A percentile compares a stretch with the other conserved stretches of the same genome.
These are phyloP conservation scores for Chenopodium album DNA, from an alignment of 148 eudicot species.

Conservation along the genomic window DNA sequence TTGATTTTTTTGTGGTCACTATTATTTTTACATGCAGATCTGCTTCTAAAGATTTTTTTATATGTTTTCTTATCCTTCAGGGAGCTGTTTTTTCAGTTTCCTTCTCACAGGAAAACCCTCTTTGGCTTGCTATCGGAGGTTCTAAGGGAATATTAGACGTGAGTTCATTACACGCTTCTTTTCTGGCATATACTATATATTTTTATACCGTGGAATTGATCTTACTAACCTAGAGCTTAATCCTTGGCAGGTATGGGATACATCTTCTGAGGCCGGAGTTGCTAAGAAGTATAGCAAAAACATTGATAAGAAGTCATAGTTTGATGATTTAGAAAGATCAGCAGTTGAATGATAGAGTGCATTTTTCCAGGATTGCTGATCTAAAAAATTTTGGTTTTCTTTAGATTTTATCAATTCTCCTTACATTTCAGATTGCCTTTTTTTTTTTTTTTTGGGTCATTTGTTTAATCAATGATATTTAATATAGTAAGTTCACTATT, in stretches of 20 bases:
- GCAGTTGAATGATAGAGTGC: not conserved
- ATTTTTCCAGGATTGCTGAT: not conserved
- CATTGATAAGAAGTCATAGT: slow-evolving; percentile 19
- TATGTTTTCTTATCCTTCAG: slow-evolving; percentile 33
- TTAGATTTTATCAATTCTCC: not conserved
- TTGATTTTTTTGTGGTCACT: not conserved
- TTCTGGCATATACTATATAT: not conserved
- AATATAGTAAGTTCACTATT: no score
- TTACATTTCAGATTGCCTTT: not conserved
- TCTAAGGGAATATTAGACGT: slow-evolving; percentile 85
- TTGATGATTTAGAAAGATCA: not conserved
- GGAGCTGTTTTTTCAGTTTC: slow-evolving; percentile 86
- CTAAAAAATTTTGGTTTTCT: slow-evolving; percentile 9
- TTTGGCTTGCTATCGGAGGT: slow-evolving; percentile 81
- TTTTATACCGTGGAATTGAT: not conserved
- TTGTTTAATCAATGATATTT: no score
- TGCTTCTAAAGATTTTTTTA: slow-evolving; percentile 1
- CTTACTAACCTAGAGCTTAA: not conserved
- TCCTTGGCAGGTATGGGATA: slow-evolving; percentile 67
- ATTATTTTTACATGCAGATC: not conserved
- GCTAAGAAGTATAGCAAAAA: slow-evolving; percentile 43
- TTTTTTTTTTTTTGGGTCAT: no score
- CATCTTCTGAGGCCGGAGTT: slow-evolving; percentile 55
- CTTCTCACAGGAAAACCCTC: slow-evolving; percentile 75
- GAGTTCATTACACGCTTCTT: slow-evolving; percentile 14